These are phyloP conservation scores for Inga oerstediana DNA, from an alignment of 306 rosid genomes.

Conservation along the genomic window DNA sequence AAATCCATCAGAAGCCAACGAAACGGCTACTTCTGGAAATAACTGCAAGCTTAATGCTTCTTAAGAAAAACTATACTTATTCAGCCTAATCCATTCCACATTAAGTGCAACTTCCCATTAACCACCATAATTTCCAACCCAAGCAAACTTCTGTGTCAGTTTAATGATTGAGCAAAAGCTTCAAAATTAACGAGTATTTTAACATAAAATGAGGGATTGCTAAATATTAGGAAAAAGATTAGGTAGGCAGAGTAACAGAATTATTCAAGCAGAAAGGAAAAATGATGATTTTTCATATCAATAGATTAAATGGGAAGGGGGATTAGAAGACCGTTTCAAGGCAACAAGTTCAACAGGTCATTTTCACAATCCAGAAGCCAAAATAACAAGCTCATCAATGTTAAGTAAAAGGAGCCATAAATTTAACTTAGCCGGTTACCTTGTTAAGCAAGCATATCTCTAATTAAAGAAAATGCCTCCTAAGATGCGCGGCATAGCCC, in stretches of 20 bases:
- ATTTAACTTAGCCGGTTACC: conserved; percentile 9
- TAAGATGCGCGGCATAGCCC: conserved; percentile 52
- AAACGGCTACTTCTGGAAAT: neutral
- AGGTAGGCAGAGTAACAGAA: neutral
- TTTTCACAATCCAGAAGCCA: conserved; percentile 8
- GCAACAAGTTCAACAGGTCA: neutral
- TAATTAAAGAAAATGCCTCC: conserved; percentile 38
- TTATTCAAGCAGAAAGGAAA: neutral
- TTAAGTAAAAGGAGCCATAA: conserved; percentile 3
- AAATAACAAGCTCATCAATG: conserved; percentile 14
- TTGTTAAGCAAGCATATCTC: conserved; percentile 34
- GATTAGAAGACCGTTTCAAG: neutral
- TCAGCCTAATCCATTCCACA: neutral
- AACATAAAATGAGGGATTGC: neutral
- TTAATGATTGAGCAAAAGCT: neutral
- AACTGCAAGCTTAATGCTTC: neutral
- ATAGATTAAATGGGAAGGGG: neutral
- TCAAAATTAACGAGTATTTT: neutral
- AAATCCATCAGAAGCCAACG: conserved; percentile 9
- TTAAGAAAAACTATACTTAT: neutral
- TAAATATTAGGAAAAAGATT: neutral
- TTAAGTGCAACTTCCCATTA: neutral
- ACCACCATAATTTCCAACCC: neutral
- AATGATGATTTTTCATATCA: neutral
- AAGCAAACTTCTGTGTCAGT: neutral